These are phyloP conservation scores for Coemansia sp. DNA, from an alignment of 192 early-diverging fungal species.

Conservation along the genomic window DNA sequence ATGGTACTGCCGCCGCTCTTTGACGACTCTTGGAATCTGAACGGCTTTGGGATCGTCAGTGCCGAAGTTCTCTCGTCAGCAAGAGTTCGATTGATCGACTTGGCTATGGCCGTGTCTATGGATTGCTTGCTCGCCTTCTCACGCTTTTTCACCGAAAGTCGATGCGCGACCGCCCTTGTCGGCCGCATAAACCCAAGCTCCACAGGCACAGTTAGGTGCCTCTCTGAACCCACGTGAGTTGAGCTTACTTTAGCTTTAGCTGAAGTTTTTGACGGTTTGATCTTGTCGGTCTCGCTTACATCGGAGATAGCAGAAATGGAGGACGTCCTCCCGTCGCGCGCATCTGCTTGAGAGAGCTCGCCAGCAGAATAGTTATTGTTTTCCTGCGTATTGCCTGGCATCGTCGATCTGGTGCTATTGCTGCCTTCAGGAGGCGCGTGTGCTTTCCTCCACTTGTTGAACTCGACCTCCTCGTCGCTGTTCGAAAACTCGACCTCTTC, in stretches of 20 bases:
- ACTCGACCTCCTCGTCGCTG: conserved; percentile 46
- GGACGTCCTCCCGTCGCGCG: neutral
- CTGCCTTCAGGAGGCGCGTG: conserved; percentile 12
- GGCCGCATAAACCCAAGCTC: conserved; percentile 50
- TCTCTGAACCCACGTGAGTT: neutral
- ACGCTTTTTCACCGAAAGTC: conserved; percentile 39
- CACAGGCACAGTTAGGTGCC: conserved; percentile 31
- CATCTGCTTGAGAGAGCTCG: neutral
- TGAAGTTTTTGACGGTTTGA: neutral
- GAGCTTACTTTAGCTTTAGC: neutral
- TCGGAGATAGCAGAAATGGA: neutral
- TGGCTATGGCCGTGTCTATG: conserved; percentile 31
- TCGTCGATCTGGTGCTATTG: neutral
- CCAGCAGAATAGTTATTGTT: neutral
- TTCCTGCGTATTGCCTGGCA: neutral
- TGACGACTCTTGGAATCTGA: conserved; percentile 30
- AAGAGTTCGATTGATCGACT: conserved; percentile 24
- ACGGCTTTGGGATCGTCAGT: conserved; percentile 45
- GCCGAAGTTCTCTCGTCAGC: conserved; percentile 9
- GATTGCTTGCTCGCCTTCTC: conserved; percentile 39
- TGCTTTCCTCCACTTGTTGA: conserved; percentile 42
- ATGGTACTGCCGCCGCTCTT: neutral
- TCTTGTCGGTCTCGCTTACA: neutral
- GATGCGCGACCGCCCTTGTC: conserved; percentile 35
- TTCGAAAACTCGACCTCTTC: conserved; percentile 39